Base-by-base conservation (phyloP, 2,329 filamentous ascomycete species). In the Alternaria longipes region DNA sequence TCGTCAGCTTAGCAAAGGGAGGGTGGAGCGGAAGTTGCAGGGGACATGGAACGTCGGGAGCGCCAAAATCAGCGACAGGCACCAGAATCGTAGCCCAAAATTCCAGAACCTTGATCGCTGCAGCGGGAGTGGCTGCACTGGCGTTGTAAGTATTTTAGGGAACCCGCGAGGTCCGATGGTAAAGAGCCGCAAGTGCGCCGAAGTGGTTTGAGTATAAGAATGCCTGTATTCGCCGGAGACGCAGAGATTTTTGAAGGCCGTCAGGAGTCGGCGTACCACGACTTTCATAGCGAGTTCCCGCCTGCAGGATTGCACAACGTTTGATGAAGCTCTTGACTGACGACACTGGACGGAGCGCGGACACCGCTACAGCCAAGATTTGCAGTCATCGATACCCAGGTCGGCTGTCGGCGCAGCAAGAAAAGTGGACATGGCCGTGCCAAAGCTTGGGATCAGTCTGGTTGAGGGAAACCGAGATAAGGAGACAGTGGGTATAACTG, bases 381-480 rank as follows among this genome's bases (percentile, higher is more conserved):
- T 69, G 63, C 72, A 63, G 47, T 49, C 56, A 60, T 54, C 62
- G 55, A 64, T 69, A 64, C 65, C 65, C 58, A 64, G 62, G 57
- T 32, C 40, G 65, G 65, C 45, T 67, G 61, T 54, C 60, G 56
- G 61, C 63, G 70, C 68, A 62, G 56, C 58, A 66, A 38, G 64
- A 75, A 74, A 74, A 75, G 72, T 75, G 73, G 73, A 69, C 65
- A 54, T 24, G 59, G 57, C 60, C 56, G 62, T 66, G 65, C 62
- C 66, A 68, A 63, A 65, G 55, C 64, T 64, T 68, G 64, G 69
- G 56, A 65, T 60, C 51, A 60, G 46, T 62, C 66, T 73, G 63
- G 59, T 72, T 72, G 56, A 71, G 70, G 69, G 47, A 74, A 70
- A 65, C 67, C 69, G 66, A 74, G 74, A 76, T 75, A 76, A 75